Evolutionary conservation across 768 basidiomycete genomes (phyloP).

Genomic region (Trametes cingulata): DNA sequence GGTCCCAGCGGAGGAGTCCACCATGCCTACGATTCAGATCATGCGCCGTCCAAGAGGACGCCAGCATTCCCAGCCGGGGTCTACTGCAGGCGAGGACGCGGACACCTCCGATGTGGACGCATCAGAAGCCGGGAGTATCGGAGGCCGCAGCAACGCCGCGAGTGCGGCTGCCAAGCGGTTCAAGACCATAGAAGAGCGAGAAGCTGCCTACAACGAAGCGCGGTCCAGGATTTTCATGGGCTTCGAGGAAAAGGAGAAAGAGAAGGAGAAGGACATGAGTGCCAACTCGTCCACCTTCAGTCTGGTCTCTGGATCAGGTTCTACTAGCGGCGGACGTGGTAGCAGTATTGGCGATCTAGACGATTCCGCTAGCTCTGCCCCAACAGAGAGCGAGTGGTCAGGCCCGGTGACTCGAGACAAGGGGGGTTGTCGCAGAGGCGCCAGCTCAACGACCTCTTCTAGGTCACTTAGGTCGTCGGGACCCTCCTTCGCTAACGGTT

Average conservation of each 20-base stretch:
- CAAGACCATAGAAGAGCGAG: slow-evolving; percentile 82
- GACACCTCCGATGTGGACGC: slow-evolving; percentile 80
- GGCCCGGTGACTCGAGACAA: slow-evolving; percentile 56
- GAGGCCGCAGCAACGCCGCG: slow-evolving; percentile 67
- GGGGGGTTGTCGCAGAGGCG: slow-evolving; percentile 51
- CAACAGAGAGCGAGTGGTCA: slow-evolving; percentile 85
- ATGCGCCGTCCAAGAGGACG: slow-evolving; percentile 71
- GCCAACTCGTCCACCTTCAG: slow-evolving; percentile 77
- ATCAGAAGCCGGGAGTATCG: slow-evolving; percentile 77
- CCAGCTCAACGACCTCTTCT: slow-evolving; percentile 51
- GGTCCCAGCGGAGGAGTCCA: slow-evolving; percentile 68
- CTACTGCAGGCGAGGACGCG: slow-evolving; percentile 71
- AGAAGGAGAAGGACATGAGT: slow-evolving; percentile 69
- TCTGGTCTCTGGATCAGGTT: slow-evolving; percentile 67
- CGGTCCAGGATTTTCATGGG: slow-evolving; percentile 85
- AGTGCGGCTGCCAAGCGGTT: slow-evolving; percentile 61
- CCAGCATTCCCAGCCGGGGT: slow-evolving; percentile 70
- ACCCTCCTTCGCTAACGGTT: slow-evolving; percentile 51
- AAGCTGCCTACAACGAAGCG: slow-evolving; percentile 88
- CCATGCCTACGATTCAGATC: slow-evolving; percentile 84
- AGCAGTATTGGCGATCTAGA: slow-evolving; percentile 68
- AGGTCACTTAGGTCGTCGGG: slow-evolving; percentile 58
- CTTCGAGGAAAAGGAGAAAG: slow-evolving; percentile 62
- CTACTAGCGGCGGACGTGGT: slow-evolving; percentile 51
- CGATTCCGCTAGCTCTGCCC: slow-evolving; percentile 67